Conservation (phyloP, 768 basidiomycete genomes). For the Hysterangium stoloniferum region DNA sequence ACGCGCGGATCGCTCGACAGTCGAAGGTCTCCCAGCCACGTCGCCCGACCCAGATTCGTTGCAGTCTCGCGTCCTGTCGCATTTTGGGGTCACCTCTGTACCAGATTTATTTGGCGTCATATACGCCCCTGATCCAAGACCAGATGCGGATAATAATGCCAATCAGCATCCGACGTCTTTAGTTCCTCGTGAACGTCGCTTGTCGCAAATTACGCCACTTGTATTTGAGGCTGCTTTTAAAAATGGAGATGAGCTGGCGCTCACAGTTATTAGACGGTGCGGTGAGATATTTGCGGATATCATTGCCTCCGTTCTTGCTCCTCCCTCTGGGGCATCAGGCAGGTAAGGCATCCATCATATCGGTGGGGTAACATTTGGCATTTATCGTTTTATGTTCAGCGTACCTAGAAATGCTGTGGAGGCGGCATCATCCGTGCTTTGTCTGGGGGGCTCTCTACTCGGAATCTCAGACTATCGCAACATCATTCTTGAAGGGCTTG, state of each 20-base stretch:
- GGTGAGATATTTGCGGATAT: conserved; percentile 51
- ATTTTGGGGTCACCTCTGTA: conserved; percentile 48
- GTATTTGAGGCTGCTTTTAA: conserved; percentile 76
- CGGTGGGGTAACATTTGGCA: background rate
- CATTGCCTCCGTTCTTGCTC: conserved; percentile 45
- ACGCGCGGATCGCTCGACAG: conserved; percentile 8
- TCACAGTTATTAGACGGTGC: conserved; percentile 45
- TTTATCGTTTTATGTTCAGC: background rate
- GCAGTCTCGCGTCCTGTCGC: conserved; percentile 34
- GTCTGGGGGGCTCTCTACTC: conserved; percentile 74
- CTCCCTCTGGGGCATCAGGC: conserved; percentile 20
- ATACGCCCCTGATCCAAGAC: conserved; percentile 51
- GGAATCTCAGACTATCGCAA: conserved; percentile 54
- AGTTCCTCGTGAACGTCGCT: conserved; percentile 57
- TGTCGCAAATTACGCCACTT: conserved; percentile 65
- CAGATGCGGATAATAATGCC: conserved; percentile 15
- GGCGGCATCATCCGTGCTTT: conserved; percentile 53
- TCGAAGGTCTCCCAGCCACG: conserved; percentile 4
- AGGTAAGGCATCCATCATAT: too few relatives aligned
- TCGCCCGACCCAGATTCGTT: conserved; percentile 4
- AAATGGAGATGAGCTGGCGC: conserved; percentile 56
- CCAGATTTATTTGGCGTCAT: conserved; percentile 60
- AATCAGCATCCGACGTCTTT: conserved; percentile 18
- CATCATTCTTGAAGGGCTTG: conserved; percentile 47
- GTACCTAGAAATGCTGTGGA: conserved; percentile 26